Evolutionary conservation across 2,329 filamentous ascomycete species (phyloP), one percentile per base, ranked within the genome.

Genomic region (Geoglossum cookeanum): DNA sequence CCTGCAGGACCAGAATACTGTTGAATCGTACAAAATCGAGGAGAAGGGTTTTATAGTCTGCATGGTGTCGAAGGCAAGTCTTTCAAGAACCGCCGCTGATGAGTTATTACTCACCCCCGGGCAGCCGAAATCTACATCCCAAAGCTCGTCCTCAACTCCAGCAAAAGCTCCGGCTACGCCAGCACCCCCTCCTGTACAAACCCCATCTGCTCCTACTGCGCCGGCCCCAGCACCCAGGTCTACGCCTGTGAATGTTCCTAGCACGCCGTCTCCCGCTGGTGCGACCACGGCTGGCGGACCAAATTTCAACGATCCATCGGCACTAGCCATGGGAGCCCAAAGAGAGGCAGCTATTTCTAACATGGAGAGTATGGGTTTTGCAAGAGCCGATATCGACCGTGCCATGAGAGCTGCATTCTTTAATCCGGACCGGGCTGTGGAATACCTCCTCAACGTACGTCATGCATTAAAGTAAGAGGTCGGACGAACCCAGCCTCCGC

Each of bases 41-140:
- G 92, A 97, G 79, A 98, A 97, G 78, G 92, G 92, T 42, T 98
- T 97, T 70, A 89, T 98, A 66, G 92, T 98, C 60, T 98, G 92
- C 75, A 95, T 98, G 83, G 84, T 94, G 65, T 88, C 87, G 69
- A 97, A 97, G 86, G 90, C 94, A 75, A 61, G 71, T 61, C 27
- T 15, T 54, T 13, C n/a, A 47, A 27, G 22, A 17, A 39, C 11
- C 15, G 22, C n/a, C 35, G 27, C 30, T 42, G 11, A 44, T 57
- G 45, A 30, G n/a, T 37, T 22, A 32, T 29, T 39, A 22, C 64
- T 68, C 55, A 60, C 45, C 44, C 29, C 27, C 15, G 32, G 13
- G 30, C 67, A 91, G 81, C 85, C 87, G 63, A 96, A 95, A 49
- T 78, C 83, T 57, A 70, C 72, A 17, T 68, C 71, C 45, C 62